These are phyloP conservation scores for Tylopilus plumbeoviolaceoides DNA, from an alignment of 768 basidiomycete species.

Conservation along the genomic window DNA sequence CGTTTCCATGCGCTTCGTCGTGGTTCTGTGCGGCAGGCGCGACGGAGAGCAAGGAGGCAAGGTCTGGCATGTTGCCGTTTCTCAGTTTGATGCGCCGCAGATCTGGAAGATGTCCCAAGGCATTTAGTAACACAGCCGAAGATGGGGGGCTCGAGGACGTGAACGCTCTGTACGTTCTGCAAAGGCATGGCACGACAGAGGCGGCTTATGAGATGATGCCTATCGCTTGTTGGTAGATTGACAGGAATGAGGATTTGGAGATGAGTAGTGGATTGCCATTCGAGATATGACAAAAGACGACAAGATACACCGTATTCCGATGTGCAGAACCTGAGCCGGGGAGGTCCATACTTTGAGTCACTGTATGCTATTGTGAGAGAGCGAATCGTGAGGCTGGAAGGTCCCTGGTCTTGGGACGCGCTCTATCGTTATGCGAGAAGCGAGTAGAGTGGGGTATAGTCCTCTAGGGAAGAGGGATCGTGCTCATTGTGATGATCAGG, in stretches of 20 bases:
- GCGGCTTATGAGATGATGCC: background rate
- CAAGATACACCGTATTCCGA: background rate
- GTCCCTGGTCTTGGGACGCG: background rate
- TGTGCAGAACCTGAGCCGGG: background rate
- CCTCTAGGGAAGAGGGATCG: background rate
- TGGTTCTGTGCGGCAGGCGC: no score
- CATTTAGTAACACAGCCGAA: background rate
- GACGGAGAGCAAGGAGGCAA: background rate
- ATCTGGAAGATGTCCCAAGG: background rate
- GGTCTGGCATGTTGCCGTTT: background rate
- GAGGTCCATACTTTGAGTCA: no score
- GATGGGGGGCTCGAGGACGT: background rate
- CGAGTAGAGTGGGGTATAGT: background rate
- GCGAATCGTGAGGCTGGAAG: background rate
- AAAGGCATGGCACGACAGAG: background rate
- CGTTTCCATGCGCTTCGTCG: no score
- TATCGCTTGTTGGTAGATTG: no score
- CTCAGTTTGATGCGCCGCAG: background rate
- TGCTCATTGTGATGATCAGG: background rate
- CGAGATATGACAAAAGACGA: no score
- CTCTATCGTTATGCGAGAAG: background rate
- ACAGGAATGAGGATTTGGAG: background rate
- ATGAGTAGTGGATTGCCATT: background rate
- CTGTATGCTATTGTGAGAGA: background rate
- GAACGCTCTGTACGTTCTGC: background rate